Base-by-base conservation (phyloP, 208 protist species). In the Entamoeba dispar region DNA sequence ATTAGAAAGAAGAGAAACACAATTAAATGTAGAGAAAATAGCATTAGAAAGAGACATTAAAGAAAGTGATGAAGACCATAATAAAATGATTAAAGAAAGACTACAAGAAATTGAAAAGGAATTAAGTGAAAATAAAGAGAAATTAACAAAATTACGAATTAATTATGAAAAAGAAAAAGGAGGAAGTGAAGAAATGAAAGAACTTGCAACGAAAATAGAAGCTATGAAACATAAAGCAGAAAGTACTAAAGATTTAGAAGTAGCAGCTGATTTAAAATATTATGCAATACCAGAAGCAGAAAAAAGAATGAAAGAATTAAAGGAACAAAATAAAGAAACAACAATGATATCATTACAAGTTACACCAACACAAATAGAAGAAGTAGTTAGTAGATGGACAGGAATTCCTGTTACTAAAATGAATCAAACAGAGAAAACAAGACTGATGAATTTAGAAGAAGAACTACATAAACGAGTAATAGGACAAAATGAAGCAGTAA, bases 11-110 rank as follows among this genome's bases (percentile, higher is more conserved):
- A 86, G 57, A 51, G 91, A 93, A 22, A 73, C 49, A 19, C 73
- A 95, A 91, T 94, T 96, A 47, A 96, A 98, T 95, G 97, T 98
- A 49, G 98, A 98, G 95, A 94, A 94, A 34, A 97, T 97, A 93
- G 97, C 97, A 8, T 96, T 61, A 22, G 52, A 61, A 17, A 61
- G 52, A 61, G 52, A 61, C 14, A 8, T 61, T 8, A 61, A 61
- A 17, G 14, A 61, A 17, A 61, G 14, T 22, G 17, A 8, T 22
- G 52, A 61, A 17, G 52, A 61, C 52, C 52, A 61, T 8, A 61
- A 61, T 8, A 17, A 17, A 61, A 61, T 22, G 14, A 61, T 61
- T 22, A 61, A 61, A 17, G 17, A 61, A 17, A 8, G 52, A 61
- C 52, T 61, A 17, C 14, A 61, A 17, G 52, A 61, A 17, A 61